These are phyloP conservation scores for Monilinia fructigena DNA, from an alignment of 2,329 filamentous ascomycete genomes.

Conservation along the genomic window DNA sequence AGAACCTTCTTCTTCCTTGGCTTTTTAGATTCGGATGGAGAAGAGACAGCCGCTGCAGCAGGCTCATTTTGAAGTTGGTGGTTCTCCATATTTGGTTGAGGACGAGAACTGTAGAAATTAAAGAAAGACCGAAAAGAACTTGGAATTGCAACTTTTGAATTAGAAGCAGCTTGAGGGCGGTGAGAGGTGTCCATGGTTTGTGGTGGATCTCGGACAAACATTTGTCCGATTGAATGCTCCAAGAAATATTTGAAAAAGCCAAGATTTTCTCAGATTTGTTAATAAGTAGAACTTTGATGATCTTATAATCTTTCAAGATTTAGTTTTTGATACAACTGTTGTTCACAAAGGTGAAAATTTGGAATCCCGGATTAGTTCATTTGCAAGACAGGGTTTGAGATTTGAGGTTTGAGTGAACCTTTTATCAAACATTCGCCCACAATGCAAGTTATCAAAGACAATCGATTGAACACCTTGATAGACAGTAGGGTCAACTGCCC, in stretches of 20 bases:
- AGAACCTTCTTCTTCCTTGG: constrained; percentile 85
- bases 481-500: not conserved
- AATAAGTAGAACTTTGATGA: not conserved
- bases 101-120: constrained; percentile 3
- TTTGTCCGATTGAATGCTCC: not conserved
- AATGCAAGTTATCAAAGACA: not conserved
- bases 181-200: constrained; percentile 8
- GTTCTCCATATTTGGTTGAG: constrained; percentile 21
- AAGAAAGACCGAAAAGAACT: constrained; percentile 1
- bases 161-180: constrained; percentile 11
- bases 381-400: not conserved
- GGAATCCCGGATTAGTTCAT: too few species aligned
- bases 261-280: not conserved
- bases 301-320: not conserved
- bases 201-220: constrained; percentile 8
- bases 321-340: not conserved
- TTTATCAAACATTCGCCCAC: not conserved
- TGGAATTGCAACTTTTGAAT: constrained; percentile 11
- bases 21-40: constrained; percentile 43
- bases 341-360: not conserved
- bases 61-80: constrained; percentile 18
- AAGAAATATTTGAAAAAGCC: too few species aligned
- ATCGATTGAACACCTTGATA: not conserved
- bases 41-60: constrained; percentile 8
- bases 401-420: constrained; percentile 5